A percentile compares a stretch with the other conserved stretches of the same genome.
Conservation (phyloP, 805 yeast genomes). For the Ogataea henricii region DNA sequence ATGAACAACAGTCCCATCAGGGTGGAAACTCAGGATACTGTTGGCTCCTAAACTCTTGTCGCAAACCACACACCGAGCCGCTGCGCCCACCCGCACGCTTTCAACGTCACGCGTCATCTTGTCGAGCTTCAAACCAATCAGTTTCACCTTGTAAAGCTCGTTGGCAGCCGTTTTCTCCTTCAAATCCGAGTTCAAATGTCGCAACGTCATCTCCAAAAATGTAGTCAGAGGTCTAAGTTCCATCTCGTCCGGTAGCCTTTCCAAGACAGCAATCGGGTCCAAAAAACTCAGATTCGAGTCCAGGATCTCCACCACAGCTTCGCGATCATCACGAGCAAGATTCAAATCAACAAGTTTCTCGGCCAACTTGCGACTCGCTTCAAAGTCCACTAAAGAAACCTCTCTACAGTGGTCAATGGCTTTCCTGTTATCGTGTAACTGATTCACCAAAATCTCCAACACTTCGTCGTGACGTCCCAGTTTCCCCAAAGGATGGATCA, state of each 20-base stretch:
- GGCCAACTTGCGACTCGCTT: conserved; percentile 46
- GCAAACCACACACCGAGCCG: conserved; percentile 64
- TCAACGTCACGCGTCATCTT: conserved; percentile 41
- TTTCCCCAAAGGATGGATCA: conserved; percentile 58
- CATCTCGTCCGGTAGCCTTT: conserved; percentile 52
- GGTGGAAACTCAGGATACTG: conserved; percentile 50
- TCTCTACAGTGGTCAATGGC: conserved; percentile 64
- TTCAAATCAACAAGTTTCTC: conserved; percentile 50
- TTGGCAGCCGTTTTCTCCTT: conserved; percentile 44
- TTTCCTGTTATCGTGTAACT: conserved; percentile 54
- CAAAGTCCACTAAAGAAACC: conserved; percentile 41
- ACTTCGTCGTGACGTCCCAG: conserved; percentile 64
- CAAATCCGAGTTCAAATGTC: conserved; percentile 41
- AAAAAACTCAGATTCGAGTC: conserved; percentile 27
- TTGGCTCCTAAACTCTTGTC: conserved; percentile 47
- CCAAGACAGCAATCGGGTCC: conserved; percentile 41
- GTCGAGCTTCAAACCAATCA: conserved; percentile 44
- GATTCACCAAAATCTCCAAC: conserved; percentile 59
- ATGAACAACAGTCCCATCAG: conserved; percentile 50
- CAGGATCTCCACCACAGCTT: conserved; percentile 33
- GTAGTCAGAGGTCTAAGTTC: conserved; percentile 44
- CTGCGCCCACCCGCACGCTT: conserved; percentile 41
- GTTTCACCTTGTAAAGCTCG: conserved; percentile 55
- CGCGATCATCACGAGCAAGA: conserved; percentile 21
- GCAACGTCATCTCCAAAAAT: conserved; percentile 48